phyloP scores from a whole-genome alignment of 2,329 filamentous ascomycete genomes.

The Thermoascus crustaceus region DNA sequence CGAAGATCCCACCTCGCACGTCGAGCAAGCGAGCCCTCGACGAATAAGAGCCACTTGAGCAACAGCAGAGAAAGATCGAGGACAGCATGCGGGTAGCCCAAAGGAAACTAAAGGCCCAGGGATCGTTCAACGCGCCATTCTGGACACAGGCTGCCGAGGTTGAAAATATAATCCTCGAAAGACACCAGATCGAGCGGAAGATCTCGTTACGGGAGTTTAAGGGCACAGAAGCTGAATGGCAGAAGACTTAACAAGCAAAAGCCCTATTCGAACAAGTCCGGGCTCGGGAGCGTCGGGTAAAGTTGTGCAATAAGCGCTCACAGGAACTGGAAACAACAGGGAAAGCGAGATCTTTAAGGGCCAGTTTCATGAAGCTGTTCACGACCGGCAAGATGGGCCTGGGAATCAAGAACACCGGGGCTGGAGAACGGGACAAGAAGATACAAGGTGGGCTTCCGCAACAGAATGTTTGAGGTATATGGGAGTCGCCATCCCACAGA shows the following conservation, averaged over 20 bases:
- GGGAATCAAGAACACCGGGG: conserved; percentile 3
- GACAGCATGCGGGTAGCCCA: background rate
- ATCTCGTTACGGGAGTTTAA: background rate
- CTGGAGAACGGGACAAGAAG: background rate
- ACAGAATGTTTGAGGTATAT: too few species aligned
- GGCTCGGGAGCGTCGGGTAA: conserved; percentile 1
- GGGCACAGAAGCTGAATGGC: conserved; percentile 1
- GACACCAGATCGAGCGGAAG: background rate
- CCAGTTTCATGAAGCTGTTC: conserved; percentile 4
- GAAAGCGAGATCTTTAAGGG: background rate
- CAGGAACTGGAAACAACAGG: background rate
- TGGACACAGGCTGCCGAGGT: background rate
- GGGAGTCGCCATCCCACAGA: too few species aligned
- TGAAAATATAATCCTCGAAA: background rate
- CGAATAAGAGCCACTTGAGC: background rate
- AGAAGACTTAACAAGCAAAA: conserved; percentile 2
- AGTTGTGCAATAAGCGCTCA: background rate
- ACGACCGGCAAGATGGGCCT: conserved; percentile 4
- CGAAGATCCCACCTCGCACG: too few species aligned
- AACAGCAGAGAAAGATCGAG: background rate
- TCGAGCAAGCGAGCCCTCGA: background rate
- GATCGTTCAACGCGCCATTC: conserved; percentile 1
- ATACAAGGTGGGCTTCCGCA: too few species aligned
- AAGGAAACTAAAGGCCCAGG: background rate
- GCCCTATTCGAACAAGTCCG: conserved; percentile 4